Base-by-base conservation (phyloP, 1,139 yeast genomes). In the Suhomyces ambrosiae region DNA sequence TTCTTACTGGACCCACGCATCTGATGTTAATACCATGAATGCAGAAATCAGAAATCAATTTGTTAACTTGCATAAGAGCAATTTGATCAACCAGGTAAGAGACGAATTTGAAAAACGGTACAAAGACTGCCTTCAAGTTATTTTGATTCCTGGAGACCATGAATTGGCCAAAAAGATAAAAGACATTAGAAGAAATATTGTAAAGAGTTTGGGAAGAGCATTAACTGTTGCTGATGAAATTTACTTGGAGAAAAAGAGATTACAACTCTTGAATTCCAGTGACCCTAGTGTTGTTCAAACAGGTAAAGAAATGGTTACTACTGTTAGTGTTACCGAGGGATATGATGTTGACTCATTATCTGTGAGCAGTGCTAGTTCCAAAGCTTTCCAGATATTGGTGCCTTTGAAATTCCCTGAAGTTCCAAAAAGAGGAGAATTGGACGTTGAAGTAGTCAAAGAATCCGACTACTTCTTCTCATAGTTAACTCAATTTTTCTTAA, bases 1-100 rank as follows among this genome's bases (percentile, higher is more conserved):
- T 61, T 90, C 97, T 1, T 92, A 87, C 60, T 92, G 99, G 99
- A 89, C 98, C 0, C 98, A 94, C 61, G 97, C 98, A 1, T 69
- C 80, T 27, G 94, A 87, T 56, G 80, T 92, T 23, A 84, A 82
- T 47, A 57, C 52, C 6, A 84, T 92, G 94, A 88, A 83, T 58
- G 54, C 52, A n/a, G 68, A 76, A 33, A 68, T 92, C 45, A 79
- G 99, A 56, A 81, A 85, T 28, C 82, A 87, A 42, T 92, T 92
- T 61, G 85, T 92, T 44, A 67, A 74, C 33, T 69, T 92, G 42
- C 97, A 92, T 60, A 76, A 76, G 42, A 80, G 76, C 19, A 82
- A 89, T 60, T 68, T 90, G 52, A 76, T 92, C 51, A 75, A 74
- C 29, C 76, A 80, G 52, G 71, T 94, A 39, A 79, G 81, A 43